A percentile compares a stretch with the other conserved stretches of the same genome.
phyloP scores from a whole-genome alignment of 2,329 filamentous ascomycete genomes.

The Tolypocladium capitatum region DNA sequence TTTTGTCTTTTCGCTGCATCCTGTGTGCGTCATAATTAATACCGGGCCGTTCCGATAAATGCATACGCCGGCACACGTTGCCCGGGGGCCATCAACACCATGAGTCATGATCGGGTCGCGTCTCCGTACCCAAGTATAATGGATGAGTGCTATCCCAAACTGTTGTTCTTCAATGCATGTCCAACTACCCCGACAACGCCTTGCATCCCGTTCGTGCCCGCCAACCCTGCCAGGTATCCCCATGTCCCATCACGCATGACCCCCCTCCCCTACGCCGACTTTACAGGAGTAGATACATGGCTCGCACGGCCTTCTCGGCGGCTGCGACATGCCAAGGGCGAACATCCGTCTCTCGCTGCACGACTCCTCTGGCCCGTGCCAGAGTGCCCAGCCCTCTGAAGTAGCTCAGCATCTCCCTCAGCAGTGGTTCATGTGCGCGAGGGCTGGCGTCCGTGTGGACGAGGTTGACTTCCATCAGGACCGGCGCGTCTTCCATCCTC shows the following conservation, averaged over 20 bases:
- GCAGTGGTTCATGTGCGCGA: conserved; percentile 45
- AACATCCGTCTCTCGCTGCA: conserved; percentile 45
- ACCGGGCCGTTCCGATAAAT: not conserved
- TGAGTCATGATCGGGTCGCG: not conserved
- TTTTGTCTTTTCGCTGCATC: no score
- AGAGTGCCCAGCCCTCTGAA: conserved; percentile 58
- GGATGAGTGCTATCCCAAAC: not conserved
- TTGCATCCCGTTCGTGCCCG: not conserved
- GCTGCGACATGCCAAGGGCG: conserved; percentile 68
- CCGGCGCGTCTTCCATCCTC: conserved; percentile 42
- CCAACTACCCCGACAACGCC: not conserved
- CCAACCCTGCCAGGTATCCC: not conserved
- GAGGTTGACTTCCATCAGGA: conserved; percentile 51
- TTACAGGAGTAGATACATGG: conserved; percentile 52
- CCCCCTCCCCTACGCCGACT: not conserved
- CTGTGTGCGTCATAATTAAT: not conserved
- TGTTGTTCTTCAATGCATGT: not conserved
- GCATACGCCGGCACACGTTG: no score
- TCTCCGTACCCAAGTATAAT: not conserved
- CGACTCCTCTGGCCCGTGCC: conserved; percentile 51
- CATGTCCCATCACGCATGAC: not conserved
- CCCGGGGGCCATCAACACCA: no score
- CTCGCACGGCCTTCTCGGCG: conserved; percentile 54
- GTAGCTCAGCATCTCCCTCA: conserved; percentile 57
- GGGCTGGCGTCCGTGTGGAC: conserved; percentile 40